Evolutionary conservation across 116 monocot species (phyloP), one percentile per base, ranked within the genome.

Genomic region (Trichopus zeylanicus): DNA sequence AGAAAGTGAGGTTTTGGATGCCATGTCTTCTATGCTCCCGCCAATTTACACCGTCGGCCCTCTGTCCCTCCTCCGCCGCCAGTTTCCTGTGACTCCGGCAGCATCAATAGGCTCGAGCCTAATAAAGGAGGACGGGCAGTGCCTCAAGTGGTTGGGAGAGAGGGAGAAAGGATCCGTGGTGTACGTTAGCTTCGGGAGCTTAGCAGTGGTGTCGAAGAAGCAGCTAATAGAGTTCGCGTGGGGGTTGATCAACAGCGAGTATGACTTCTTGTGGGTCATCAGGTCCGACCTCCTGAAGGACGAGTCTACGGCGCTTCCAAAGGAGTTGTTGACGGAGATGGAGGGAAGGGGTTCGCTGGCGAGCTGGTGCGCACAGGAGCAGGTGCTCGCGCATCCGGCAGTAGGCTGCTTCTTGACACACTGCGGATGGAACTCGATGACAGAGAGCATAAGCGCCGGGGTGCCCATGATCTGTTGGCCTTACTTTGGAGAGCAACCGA

Each of bases 381-480:
- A 27, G 9, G 55, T 55, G 55, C 29, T 55, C 2, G 19, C 18
- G 11, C 55, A 55, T 26, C 55, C 26, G 11, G 27, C 55, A 18
- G 29, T 62, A 5, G 48, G 62, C 5, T 47, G 62, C 23, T 62
- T 62, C 29, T 21, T 48, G 26, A 62, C 62, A 26, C 51, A 51
- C 51, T 19, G 24, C 20, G 51, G 51, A 5, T 51, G 51, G 51
- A 51, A 51, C 51, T 51, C 51, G 1, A 51, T 20, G 20, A 21
- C 23, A 29, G 56, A 56, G 56, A 56, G 56, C 19, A 19, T 56
- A 11, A 26, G 31, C 26, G 16, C 26, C 7, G 56, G 56, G n/a
- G 26, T 27, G n/a, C 56, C 56, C 11, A 56, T 56, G 56, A 22
- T 29, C 31, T 56, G 56, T 7, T 56, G 56, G 56, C 56, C 56